A percentile compares a stretch with the other conserved stretches of the same genome.
Evolutionary conservation across 257 asterid genomes (phyloP).

Genomic region (Gentiana macrophylla): DNA sequence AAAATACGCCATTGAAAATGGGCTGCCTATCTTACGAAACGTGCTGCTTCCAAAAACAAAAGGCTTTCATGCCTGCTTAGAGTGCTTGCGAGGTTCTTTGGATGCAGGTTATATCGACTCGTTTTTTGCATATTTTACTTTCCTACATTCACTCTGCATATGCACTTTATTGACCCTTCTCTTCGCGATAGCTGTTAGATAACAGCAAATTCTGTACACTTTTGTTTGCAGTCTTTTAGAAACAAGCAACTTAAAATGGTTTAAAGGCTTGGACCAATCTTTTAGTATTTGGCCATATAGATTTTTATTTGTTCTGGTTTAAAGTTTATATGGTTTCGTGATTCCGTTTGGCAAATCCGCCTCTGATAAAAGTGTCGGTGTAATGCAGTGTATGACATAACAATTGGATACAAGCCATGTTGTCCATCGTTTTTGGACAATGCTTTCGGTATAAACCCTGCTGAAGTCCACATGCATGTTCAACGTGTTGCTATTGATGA

Average conservation of each 20-base stretch:
- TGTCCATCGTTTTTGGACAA: conserved; percentile 85
- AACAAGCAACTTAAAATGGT: no score
- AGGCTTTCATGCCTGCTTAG: conserved; percentile 69
- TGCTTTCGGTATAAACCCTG: conserved; percentile 72
- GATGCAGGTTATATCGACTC: conserved; percentile 62
- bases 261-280: no score
- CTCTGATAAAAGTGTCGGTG: not conserved
- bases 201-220: no score
- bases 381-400: conserved; percentile 74
- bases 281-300: no score
- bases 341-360: not conserved
- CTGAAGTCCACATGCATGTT: conserved; percentile 78
- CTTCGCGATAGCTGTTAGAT: no score
- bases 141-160: no score
- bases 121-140: not conserved
- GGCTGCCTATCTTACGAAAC: conserved; percentile 63
- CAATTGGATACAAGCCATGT: conserved; percentile 61
- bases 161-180: no score
- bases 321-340: not conserved
- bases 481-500: conserved; percentile 39
- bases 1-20: conserved; percentile 69
- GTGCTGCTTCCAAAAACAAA: conserved; percentile 83
- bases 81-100: conserved; percentile 53
- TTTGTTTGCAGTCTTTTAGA: no score
- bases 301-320: not conserved